Evolutionary conservation across 129 eudicot species (phyloP).

Genomic region (Silybum marianum): DNA sequence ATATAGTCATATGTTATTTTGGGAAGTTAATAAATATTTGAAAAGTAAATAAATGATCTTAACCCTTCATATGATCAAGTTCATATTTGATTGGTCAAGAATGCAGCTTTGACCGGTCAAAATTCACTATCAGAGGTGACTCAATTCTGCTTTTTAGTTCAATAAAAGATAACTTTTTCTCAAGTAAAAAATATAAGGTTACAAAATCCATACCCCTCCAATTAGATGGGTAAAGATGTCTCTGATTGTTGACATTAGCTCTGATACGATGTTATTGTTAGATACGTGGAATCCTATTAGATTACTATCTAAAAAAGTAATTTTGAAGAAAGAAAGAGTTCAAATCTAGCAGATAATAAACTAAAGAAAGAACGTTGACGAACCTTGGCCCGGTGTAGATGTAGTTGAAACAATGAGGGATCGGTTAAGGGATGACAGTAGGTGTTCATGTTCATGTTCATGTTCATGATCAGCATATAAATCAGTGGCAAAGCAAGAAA

Average conservation of each 20-base stretch:
- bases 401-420: constrained; percentile 51
- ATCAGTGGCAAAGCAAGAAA: constrained; percentile 35
- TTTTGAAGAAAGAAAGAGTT: background rate
- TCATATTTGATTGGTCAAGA: no score
- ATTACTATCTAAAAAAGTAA: background rate
- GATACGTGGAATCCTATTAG: background rate
- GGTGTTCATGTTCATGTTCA: constrained; percentile 14
- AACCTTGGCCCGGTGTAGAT: constrained; percentile 25
- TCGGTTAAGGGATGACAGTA: constrained; percentile 46
- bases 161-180: no score
- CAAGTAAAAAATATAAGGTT: no score
- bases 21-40: no score
- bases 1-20: no score
- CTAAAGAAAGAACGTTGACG: background rate
- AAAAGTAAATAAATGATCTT: no score
- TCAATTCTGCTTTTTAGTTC: no score
- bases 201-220: no score
- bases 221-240: background rate
- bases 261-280: background rate
- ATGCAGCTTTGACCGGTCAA: no score
- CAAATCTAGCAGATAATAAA: background rate
- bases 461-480: constrained; percentile 41
- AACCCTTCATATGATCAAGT: no score
- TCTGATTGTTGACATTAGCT: background rate
- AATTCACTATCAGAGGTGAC: no score